Conservation (phyloP, 2,329 filamentous ascomycete genomes). For the Aspergillus udagawae region DNA sequence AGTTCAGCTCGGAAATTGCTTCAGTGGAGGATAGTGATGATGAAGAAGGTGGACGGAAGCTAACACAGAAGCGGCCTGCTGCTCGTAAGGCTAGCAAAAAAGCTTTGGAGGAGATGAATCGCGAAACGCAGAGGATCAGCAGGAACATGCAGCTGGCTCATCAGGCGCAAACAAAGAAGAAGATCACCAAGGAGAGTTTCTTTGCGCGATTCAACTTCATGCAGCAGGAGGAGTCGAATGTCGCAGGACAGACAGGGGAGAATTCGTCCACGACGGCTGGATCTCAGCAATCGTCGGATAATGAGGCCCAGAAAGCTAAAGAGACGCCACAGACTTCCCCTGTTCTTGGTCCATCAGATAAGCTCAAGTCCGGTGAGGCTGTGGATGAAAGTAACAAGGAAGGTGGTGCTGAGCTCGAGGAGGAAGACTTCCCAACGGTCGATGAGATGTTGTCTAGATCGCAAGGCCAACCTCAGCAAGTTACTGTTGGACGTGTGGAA, state of each 20-base stretch:
- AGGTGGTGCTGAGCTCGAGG: conserved; percentile 6
- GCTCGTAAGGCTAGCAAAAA: conserved; percentile 85
- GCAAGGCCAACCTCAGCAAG: conserved; percentile 14
- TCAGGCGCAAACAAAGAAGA: conserved; percentile 86
- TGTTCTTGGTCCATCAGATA: conserved; percentile 27
- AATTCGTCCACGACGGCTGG: conserved; percentile 43
- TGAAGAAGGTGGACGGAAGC: conserved; percentile 58
- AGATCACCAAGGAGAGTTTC: conserved; percentile 76
- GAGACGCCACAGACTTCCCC: conserved; percentile 71
- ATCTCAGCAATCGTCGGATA: conserved; percentile 48
- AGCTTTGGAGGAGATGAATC: conserved; percentile 88
- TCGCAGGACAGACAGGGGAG: conserved; percentile 21
- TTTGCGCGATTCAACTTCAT: conserved; percentile 80
- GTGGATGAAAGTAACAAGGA: not conserved
- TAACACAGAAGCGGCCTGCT: conserved; percentile 67
- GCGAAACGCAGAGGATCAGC: conserved; percentile 87
- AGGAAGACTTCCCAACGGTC: conserved; percentile 37
- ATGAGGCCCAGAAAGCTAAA: conserved; percentile 40
- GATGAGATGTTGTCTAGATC: conserved; percentile 33
- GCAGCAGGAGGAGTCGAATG: conserved; percentile 32
- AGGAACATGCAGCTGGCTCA: conserved; percentile 89
- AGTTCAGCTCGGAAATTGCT: conserved; percentile 39
- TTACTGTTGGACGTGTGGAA: conserved; percentile 3
- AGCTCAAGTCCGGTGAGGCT: not conserved
- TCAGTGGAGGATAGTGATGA: conserved; percentile 54